phyloP scores from a whole-genome alignment of 257 asterid species.

The Marsdenia floribunda region DNA sequence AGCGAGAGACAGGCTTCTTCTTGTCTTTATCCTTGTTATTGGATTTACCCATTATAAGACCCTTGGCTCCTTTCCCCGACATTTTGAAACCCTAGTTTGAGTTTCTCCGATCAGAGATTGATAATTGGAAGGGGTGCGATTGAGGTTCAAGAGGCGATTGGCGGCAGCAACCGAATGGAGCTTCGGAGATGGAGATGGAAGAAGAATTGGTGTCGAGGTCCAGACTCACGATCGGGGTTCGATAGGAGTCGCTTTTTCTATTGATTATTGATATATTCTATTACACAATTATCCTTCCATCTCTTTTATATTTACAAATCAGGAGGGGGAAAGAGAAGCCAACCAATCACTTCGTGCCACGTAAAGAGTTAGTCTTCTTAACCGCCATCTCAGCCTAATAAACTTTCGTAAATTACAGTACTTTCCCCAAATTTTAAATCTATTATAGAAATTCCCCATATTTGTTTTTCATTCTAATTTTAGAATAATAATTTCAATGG shows the following conservation, averaged over 20 bases:
- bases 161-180: background rate
- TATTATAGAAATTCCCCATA: background rate
- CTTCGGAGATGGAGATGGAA: conserved; percentile 2
- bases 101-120: background rate
- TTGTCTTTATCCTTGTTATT: conserved; percentile 28
- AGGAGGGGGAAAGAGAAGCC: background rate
- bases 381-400: background rate
- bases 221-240: conserved; percentile 1
- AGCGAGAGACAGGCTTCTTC: conserved; percentile 34
- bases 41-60: conserved; percentile 27
- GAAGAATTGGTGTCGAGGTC: conserved; percentile 2
- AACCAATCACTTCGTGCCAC: background rate
- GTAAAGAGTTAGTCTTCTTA: background rate
- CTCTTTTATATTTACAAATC: background rate
- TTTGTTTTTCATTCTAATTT: too few relatives aligned
- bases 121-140: background rate
- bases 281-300: background rate
- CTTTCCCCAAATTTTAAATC: background rate
- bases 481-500: too few relatives aligned
- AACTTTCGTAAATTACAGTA: background rate
- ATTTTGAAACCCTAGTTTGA: conserved; percentile 4
- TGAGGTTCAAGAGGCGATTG: background rate
- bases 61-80: conserved; percentile 38
- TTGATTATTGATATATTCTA: background rate
- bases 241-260: background rate